Evolutionary conservation across 2,329 filamentous ascomycete species (phyloP).

Genomic region (Fonsecaea monophora): DNA sequence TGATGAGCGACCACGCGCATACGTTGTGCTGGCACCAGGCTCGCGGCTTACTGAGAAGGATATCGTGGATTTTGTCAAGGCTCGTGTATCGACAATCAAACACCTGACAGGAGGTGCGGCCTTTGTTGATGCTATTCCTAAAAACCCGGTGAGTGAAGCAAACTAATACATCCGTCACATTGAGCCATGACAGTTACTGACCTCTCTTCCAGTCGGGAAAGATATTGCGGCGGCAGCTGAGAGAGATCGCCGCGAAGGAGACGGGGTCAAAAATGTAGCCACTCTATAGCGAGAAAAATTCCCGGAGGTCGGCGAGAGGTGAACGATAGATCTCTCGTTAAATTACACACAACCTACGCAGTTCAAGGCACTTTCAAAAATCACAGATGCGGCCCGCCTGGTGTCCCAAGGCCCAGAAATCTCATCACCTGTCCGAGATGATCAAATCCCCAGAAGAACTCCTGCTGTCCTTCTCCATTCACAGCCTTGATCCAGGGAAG

Average conservation of each 20-base stretch:
- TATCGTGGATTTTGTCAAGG: conserved; percentile 49
- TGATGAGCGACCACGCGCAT: conserved; percentile 43
- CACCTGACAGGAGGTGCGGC: conserved; percentile 54
- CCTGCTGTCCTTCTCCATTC: conserved; percentile 60
- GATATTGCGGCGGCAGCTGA: conserved; percentile 49
- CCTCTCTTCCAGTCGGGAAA: conserved; percentile 50
- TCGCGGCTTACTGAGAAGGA: conserved; percentile 49
- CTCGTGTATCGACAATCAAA: conserved; percentile 55
- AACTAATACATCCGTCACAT: not conserved
- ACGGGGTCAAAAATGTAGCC: conserved; percentile 22
- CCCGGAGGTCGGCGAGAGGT: not conserved
- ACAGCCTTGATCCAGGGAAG: conserved; percentile 66
- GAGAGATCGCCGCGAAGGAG: conserved; percentile 26
- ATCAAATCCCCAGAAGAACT: conserved; percentile 67
- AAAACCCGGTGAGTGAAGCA: conserved; percentile 44
- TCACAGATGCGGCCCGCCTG: conserved; percentile 24
- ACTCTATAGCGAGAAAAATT: not conserved
- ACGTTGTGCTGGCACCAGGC: conserved; percentile 46
- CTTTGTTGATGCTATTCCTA: conserved; percentile 56
- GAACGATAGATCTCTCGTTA: not conserved
- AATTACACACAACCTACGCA: not conserved
- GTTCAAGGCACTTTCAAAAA: not conserved
- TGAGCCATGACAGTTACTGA: not conserved
- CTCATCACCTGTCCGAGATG: conserved; percentile 62
- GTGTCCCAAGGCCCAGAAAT: conserved; percentile 58